Conservation (phyloP, 306 rosid genomes). For the Argentina anserina region DNA sequence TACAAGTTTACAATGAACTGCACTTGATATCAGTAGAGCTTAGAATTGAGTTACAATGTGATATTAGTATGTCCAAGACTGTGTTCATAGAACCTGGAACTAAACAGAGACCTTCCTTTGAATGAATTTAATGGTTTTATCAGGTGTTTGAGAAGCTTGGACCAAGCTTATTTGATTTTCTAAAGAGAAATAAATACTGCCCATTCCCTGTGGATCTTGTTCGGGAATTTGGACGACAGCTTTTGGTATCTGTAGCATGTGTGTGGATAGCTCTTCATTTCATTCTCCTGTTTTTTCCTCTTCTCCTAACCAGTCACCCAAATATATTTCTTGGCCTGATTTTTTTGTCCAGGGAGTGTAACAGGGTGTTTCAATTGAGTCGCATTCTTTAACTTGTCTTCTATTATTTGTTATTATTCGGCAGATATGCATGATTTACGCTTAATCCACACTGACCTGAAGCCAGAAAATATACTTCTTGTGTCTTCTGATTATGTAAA, state of each 20-base stretch:
- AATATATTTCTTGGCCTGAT: conserved; percentile 36
- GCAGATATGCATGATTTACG: conserved; percentile 90
- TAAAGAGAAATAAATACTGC: conserved; percentile 97
- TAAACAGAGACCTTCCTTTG: conserved; percentile 69
- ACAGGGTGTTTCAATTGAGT: conserved; percentile 28
- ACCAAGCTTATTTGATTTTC: conserved; percentile 99
- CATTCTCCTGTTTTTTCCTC: conserved; percentile 27
- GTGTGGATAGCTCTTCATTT: conserved; percentile 70
- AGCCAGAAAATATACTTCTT: conserved; percentile 99
- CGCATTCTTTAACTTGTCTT: conserved; percentile 29
- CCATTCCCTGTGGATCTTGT: conserved; percentile 99
- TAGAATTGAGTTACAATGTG: conserved; percentile 19
- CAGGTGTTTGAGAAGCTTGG: conserved; percentile 99
- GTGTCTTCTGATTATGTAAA: conserved; percentile 84
- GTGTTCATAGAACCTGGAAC: conserved; percentile 53
- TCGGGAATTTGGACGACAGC: conserved; percentile 99
- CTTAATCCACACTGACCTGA: conserved; percentile 92
- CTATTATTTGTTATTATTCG: conserved; percentile 45
- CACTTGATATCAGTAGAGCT: conserved; percentile 11
- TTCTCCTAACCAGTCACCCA: conserved; percentile 33
- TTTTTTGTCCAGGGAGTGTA: conserved; percentile 39
- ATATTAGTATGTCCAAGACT: conserved; percentile 34
- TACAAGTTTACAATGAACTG: too few species aligned
- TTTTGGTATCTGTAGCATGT: conserved; percentile 99
- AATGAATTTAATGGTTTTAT: conserved; percentile 79